Conservation (phyloP, 768 basidiomycete genomes). For the Lactifluus subvellereus region DNA sequence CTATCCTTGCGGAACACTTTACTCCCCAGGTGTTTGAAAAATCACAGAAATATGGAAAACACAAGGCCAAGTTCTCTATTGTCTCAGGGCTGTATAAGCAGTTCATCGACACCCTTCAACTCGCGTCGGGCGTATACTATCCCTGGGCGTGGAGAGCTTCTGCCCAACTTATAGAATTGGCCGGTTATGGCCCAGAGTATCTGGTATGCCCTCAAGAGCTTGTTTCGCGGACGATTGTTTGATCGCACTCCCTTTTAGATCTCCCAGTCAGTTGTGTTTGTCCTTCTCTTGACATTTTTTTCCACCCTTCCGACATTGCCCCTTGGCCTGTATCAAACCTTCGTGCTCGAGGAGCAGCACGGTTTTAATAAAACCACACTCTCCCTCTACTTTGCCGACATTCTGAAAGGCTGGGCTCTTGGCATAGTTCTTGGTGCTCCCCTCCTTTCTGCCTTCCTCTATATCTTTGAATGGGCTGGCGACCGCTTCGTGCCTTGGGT, state of each 20-base stretch:
- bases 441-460: conserved; percentile 81
- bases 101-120: conserved; percentile 56
- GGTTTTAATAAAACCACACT: conserved; percentile 96
- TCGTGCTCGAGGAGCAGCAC: conserved; percentile 90
- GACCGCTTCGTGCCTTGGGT: conserved; percentile 89
- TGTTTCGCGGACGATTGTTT: neutral
- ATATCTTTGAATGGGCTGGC: conserved; percentile 90
- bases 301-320: conserved; percentile 70
- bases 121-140: conserved; percentile 67
- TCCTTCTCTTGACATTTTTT: conserved; percentile 56
- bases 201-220: conserved; percentile 44
- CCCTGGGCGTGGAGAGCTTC: conserved; percentile 76
- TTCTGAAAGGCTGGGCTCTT: conserved; percentile 73
- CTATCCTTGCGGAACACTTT: conserved; percentile 64
- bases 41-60: conserved; percentile 85
- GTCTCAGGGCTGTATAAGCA: conserved; percentile 72
- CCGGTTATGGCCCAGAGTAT: conserved; percentile 66
- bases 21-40: conserved; percentile 70
- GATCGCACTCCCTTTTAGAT: conserved; percentile 49
- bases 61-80: conserved; percentile 82
- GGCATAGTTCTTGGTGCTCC: conserved; percentile 72
- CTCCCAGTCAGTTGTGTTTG: conserved; percentile 74
- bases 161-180: conserved; percentile 42
- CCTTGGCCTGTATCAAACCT: conserved; percentile 78
- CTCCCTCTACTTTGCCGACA: conserved; percentile 66